These are phyloP conservation scores for Kockiozyma suomiensis DNA, from an alignment of 805 yeast genomes.

Conservation along the genomic window DNA sequence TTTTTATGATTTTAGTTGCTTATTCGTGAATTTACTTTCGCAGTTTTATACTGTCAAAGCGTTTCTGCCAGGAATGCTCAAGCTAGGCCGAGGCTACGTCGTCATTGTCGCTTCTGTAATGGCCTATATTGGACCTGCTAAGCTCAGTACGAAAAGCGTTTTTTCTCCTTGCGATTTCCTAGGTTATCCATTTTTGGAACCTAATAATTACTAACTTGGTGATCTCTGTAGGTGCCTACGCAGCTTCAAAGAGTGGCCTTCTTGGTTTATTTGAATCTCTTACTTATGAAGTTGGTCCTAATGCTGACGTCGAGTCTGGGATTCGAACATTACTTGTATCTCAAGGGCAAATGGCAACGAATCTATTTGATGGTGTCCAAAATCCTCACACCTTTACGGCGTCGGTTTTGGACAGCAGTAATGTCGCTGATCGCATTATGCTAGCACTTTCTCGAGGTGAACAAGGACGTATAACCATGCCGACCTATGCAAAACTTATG, in stretches of 20 bases:
- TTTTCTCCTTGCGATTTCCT: no score
- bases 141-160: constrained; percentile 47
- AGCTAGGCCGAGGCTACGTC: constrained; percentile 66
- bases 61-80: constrained; percentile 74
- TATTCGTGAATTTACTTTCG: constrained; percentile 70
- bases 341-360: constrained; percentile 83
- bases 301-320: constrained; percentile 48
- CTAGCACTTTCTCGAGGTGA: constrained; percentile 61
- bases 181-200: no score
- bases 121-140: constrained; percentile 84
- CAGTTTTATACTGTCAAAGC: constrained; percentile 69
- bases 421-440: constrained; percentile 64
- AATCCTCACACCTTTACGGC: constrained; percentile 78
- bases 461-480: constrained; percentile 70
- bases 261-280: constrained; percentile 82
- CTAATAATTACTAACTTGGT: no score
- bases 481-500: constrained; percentile 72
- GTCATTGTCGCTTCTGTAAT: constrained; percentile 81
- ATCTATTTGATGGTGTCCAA: constrained; percentile 67
- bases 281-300: constrained; percentile 62
- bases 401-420: constrained; percentile 72
- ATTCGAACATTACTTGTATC: constrained; percentile 75
- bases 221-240: constrained; percentile 57
- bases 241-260: constrained; percentile 85
- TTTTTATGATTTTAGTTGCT: constrained; percentile 44